Base-by-base conservation (phyloP, 2,329 filamentous ascomycete genomes). In the Clarireedia hainanense region DNA sequence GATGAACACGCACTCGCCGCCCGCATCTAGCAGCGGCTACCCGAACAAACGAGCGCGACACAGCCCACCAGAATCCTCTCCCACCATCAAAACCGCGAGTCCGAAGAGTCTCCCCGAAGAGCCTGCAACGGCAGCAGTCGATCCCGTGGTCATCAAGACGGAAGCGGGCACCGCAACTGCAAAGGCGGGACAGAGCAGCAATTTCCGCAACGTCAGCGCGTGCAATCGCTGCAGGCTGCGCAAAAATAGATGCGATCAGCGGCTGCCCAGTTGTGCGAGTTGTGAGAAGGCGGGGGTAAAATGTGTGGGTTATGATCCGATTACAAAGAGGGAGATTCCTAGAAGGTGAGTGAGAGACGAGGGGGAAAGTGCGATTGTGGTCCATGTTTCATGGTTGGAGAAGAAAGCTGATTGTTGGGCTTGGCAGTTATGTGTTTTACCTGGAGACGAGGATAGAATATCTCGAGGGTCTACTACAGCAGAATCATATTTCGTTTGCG, bases 171-270 rank as follows among this genome's bases (percentile, higher is more conserved):
- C 39, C n/a, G 58, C 52, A 6, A 57, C 39, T 20, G 58, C 52
- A 65, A 62, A 15, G 62, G n/a, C 74, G 14, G 78, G 78, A 9
- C 80, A 83, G 69, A 82, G 80, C 69, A 83, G 78, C 70, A 84
- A 78, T 62, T 92, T 92, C 67, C 85, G 88, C 65, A 92, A 91
- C 70, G 92, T 97, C 61, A 95, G 89, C 70, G 92, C 92, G 56
- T 97, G 92, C 73, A 96, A 96, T 74, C 83, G 91, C 42, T 97
- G 92, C 72, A 83, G 92, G 47, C 75, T 95, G 70, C 83, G 92
- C 67, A 97, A 97, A 77, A 97, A 96, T 70, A 81, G 91, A 52
- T 97, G 92, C 73, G 92, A 97, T 72, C 92, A 96, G 77, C 86
- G 87, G 62, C 79, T 97, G 59, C 92, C 92, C 7, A 89, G 88